Base-by-base conservation (phyloP, 129 eudicot genomes). In the Artemisia tridentata region DNA sequence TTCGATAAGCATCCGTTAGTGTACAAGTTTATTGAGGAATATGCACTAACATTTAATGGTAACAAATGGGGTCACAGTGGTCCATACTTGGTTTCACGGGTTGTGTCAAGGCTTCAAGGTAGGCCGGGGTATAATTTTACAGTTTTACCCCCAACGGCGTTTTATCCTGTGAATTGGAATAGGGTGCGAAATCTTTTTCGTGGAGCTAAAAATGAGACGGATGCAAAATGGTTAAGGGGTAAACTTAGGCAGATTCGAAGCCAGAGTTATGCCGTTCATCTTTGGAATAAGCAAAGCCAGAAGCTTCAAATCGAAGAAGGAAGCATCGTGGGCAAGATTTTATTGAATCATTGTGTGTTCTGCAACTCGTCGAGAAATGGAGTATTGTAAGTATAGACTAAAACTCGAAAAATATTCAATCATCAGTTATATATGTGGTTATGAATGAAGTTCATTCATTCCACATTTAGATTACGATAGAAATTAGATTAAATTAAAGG, bases 51-150 rank as follows among this genome's bases (percentile, higher is more conserved):
- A 47, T 93, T 93, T 53, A 82, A 93, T 77, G 98, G 98, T 43
- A 93, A 85, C 63, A 93, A 93, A 82, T 93, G 98, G 98, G 98
- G 98, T 63, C 96, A 89, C 60, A 93, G 89, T 75, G 98, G 98
- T 14, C 98, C 98, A 52, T 93, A 93, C 75, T 69, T 93, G 81
- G 98, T 93, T 53, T 93, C 98, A 31, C 83, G 98, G 75, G 98
- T 93, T 54, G 92, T 93, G 43, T 59, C 76, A 23, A 80, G 97
- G 86, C 79, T 93, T 10, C 49, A 49, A 57, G 91, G 77, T 17
- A 75, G 86, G 51, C 75, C 71, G 12, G 90, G 83, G 19, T 90
- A 56, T 29, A 81, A 85, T 55, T 80, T 89, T 67, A 87, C 88
- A 5, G 69, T 93, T 50, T 34, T 93, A 71, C 87, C 92, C 9